Evolutionary conservation across 2,329 filamentous ascomycete species (phyloP).

Genomic region (Fusarium camptoceras): DNA sequence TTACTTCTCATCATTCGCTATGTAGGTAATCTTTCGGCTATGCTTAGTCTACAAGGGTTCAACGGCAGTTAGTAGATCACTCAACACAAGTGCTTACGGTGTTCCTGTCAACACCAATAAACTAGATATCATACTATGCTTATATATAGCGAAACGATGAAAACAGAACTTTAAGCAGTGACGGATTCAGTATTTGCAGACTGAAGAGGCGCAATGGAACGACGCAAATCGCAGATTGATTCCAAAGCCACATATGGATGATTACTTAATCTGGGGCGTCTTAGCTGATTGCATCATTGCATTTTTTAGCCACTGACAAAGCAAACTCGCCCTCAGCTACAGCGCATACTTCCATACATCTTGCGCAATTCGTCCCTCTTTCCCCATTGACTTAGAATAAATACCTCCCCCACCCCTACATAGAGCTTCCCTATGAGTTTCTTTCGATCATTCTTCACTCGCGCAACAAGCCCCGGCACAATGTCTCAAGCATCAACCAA

Average conservation of each 20-base stretch:
- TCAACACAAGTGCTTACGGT: constrained; percentile 3
- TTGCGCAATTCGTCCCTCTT: constrained; percentile 24
- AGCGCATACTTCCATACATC: constrained; percentile 8
- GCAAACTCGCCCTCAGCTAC: constrained; percentile 22
- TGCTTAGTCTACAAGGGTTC: constrained; percentile 9
- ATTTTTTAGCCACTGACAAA: constrained; percentile 38
- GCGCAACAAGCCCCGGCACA: constrained; percentile 68
- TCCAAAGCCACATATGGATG: constrained; percentile 7
- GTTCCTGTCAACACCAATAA: constrained; percentile 3
- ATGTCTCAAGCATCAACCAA: constrained; percentile 89
- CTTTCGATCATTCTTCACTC: constrained; percentile 77
- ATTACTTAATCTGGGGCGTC: constrained; percentile 17
- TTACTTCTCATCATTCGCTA: background rate
- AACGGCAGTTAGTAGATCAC: background rate
- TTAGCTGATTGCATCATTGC: constrained; percentile 44
- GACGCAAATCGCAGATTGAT: constrained; percentile 4
- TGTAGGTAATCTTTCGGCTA: background rate
- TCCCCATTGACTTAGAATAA: constrained; percentile 28
- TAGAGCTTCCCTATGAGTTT: constrained; percentile 66
- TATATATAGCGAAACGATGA: background rate
- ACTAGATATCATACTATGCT: background rate
- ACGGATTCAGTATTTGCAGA: background rate
- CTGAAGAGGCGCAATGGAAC: background rate
- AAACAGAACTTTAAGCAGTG: background rate
- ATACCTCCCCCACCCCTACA: constrained; percentile 31